Base-by-base conservation (phyloP, 2,329 filamentous ascomycete species). In the Fusarium robinianum region DNA sequence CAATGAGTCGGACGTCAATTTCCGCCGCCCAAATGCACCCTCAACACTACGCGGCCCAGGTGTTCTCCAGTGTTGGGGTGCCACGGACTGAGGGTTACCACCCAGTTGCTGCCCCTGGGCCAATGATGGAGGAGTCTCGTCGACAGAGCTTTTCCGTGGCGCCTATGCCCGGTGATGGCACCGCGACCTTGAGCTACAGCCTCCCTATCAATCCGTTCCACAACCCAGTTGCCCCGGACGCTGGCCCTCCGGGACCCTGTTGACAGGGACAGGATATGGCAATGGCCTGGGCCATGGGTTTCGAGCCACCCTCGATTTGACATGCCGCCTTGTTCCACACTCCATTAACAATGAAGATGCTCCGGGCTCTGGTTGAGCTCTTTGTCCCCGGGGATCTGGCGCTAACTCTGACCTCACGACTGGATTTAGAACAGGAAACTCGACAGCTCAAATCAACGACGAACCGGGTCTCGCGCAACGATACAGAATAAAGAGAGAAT, bases 181-280 rank as follows among this genome's bases (percentile, higher is more conserved):
- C 55, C 19, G 41, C 59, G n/a, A 36, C 49, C 5, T 41, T 63
- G 37, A 51, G 50, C 21, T 63, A 63, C 39, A 56, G 49, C 6
- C 55, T 62, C 9, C 41, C 61, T 6, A 55, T 64, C 51, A 55
- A 52, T 16, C 37, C 53, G 5, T 63, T 59, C 19, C 50, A 58
- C 21, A 52, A 54, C 23, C 33, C 50, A 4, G 40, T 51, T 25
- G 46, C 50, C 10, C 47, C 48, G 12, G 52, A 49, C 10, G 42
- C 57, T 30, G 55, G 53, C n/a, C 51, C 49, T 5, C 31, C 36
- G n/a, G 52, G 55, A 16, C 52, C 57, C 8, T 61, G 51, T 51
- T 64, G 53, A 63, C 43, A 49, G 27, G 30, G 38, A 40, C 25
- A 35, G 18, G 42, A 38, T 25, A 34, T 30, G 45, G 23, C 34